Base-by-base conservation (phyloP, 1,284 basidiomycete species). In the Ustilago curta region DNA sequence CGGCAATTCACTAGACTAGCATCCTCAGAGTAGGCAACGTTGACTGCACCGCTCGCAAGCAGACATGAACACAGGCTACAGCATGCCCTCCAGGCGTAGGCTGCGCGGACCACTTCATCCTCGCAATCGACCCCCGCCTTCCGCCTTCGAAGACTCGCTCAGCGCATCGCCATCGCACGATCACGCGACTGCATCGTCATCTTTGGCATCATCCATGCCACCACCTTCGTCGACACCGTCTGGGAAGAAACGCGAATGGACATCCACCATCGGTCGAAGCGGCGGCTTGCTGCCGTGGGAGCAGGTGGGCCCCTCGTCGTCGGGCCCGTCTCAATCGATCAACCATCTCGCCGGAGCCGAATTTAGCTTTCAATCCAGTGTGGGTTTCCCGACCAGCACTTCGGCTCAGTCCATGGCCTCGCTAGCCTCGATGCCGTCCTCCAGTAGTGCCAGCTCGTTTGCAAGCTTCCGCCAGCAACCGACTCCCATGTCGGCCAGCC, bases 1-100 rank as follows among this genome's bases (percentile, higher is more conserved):
- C 42, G n/a, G n/a, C 6, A 37, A 2, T 14, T 37, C 35, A 37
- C 35, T 16, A 16, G 6, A 21, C 42, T 43, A 19, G 4, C 3
- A 53, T 29, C 27, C 27, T 44, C 19, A 7, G 51, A 29, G 23
- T 9, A 27, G 29, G 27, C 19, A 40, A 32, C 52, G n/a, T 16
- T 2, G 27, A 29, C 42, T 21, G 18, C 42, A n/a, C 42, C 29
- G 21, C 14, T 37, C 11, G 16, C 40, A 3, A 19, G 4, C 52
- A 50, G 23, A 37, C 14, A 74, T 74, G 70, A 74, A 74, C 37
- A 65, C 61, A 8, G 66, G 70, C 23, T 74, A 74, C 40, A 66
- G 66, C 16, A 62, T 74, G 58, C 70, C 70, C 6, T 64, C 66
- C 11, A 52, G 70, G 56, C 61, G 70, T 31, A 53, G 59, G 14